phyloP scores from a whole-genome alignment of 345 rosid species.

The Eucalyptus sp. region DNA sequence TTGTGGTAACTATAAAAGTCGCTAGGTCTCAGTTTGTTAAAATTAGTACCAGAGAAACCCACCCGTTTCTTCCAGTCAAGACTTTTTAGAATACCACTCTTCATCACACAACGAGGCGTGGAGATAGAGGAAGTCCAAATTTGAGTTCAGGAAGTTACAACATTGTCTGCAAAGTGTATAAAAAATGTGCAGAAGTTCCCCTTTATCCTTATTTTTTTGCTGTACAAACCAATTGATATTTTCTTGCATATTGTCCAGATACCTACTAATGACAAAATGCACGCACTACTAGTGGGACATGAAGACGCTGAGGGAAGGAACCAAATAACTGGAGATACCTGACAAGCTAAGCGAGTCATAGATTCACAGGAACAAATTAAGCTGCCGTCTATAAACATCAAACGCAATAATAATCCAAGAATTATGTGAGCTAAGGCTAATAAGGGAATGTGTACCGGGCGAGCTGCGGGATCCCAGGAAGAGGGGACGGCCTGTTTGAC shows the following conservation, averaged over 20 bases:
- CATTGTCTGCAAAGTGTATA: neutral
- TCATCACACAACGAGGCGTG: neutral
- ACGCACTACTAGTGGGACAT: neutral
- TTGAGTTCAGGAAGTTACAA: neutral
- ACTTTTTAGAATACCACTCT: neutral
- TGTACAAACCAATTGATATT: neutral
- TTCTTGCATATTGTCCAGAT: neutral
- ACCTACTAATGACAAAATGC: neutral
- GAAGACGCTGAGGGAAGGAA: neutral
- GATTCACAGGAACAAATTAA: neutral
- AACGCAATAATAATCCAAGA: neutral
- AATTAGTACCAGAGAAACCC: neutral
- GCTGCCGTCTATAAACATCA: neutral
- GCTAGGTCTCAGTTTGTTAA: neutral
- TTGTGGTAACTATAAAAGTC: neutral
- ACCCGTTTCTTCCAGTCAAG: neutral
- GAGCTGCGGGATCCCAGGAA: conserved; percentile 35
- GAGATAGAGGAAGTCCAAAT: neutral
- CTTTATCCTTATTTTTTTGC: neutral
- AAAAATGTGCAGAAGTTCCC: neutral
- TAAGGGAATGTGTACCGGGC: conserved; percentile 8
- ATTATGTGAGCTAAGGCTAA: neutral
- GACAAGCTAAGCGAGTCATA: neutral
- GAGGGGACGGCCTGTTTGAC: conserved; percentile 37
- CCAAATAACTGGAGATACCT: neutral